A percentile compares a stretch with the other conserved stretches of the same genome.
phyloP scores from a whole-genome alignment of 176 grass and related monocot species.

The Avena insularis region DNA sequence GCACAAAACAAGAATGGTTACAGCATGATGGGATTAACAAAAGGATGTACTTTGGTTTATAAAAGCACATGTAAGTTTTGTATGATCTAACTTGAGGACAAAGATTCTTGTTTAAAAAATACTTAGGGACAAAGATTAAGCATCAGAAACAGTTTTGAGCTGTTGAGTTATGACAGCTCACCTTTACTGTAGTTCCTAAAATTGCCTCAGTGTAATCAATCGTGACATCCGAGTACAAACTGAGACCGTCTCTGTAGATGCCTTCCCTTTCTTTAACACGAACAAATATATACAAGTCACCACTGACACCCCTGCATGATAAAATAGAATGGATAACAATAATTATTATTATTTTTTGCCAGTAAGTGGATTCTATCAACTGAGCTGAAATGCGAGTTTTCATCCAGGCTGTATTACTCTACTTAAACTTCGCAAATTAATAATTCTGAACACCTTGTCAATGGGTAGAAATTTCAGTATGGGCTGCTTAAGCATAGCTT shows the following conservation, averaged over 20 bases:
- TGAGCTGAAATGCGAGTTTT: slow-evolving; percentile 30
- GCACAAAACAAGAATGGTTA: not conserved
- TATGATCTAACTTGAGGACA: not conserved
- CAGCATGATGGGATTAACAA: not conserved
- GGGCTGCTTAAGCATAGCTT: not conserved
- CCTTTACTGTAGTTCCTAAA: slow-evolving; percentile 87
- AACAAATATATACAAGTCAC: slow-evolving; percentile 81
- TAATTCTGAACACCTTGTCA: not conserved
- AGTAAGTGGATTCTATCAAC: slow-evolving; percentile 1
- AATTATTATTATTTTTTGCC: not conserved
- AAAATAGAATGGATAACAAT: slow-evolving; percentile 42
- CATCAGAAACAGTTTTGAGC: not conserved
- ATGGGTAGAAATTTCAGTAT: not conserved
- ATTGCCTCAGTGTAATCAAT: slow-evolving; percentile 91
- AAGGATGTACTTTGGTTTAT: slow-evolving; percentile 12
- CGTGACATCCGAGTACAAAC: slow-evolving; percentile 66
- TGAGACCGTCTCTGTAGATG: slow-evolving; percentile 73
- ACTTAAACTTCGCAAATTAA: slow-evolving; percentile 22
- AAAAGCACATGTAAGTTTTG: not conserved
- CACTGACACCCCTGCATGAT: slow-evolving; percentile 61
- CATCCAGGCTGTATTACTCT: not conserved
- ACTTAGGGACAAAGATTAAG: not conserved
- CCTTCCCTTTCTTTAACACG: slow-evolving; percentile 76
- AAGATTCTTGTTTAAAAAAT: not conserved
- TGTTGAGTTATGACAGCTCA: slow-evolving; percentile 29